Conservation (phyloP, 768 basidiomycete species). For the Filobasidium wieringae region DNA sequence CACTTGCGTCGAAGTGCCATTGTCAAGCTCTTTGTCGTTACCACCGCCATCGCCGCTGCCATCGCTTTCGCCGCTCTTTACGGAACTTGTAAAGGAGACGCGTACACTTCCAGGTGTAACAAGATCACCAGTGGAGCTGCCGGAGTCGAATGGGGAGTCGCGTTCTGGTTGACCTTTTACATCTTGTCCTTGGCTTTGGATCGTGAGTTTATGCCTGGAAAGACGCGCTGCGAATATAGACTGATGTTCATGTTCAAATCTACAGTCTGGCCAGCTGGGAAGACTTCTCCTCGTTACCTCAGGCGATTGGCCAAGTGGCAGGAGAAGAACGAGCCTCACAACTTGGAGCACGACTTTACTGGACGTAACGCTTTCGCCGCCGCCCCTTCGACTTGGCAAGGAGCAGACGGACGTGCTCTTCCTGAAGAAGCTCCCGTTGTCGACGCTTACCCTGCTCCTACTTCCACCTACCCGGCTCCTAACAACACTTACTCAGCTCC, state of each 20-base stretch:
- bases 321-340: slow-evolving; percentile 25
- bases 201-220: slow-evolving; percentile 34
- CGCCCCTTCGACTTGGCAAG: slow-evolving; percentile 15
- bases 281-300: slow-evolving; percentile 36
- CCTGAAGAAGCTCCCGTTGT: neutral
- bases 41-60: slow-evolving; percentile 25
- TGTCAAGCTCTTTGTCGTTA: slow-evolving; percentile 38
- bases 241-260: neutral
- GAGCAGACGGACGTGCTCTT: neutral
- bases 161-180: slow-evolving; percentile 37
- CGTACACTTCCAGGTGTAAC: slow-evolving; percentile 23
- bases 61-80: slow-evolving; percentile 40
- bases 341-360: slow-evolving; percentile 33
- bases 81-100: slow-evolving; percentile 14
- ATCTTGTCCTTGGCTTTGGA: slow-evolving; percentile 39
- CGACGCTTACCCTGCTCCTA: neutral
- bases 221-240: neutral
- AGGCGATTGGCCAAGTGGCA: slow-evolving; percentile 36
- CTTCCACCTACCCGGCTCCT: neutral
- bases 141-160: slow-evolving; percentile 38
- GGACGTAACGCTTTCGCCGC: slow-evolving; percentile 29
- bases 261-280: slow-evolving; percentile 21
- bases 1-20: slow-evolving; percentile 37
- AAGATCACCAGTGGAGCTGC: slow-evolving; percentile 33
- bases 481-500: no score